Base-by-base conservation (phyloP, 495 filamentous ascomycete genomes). In the Aspergillus indologenus region DNA sequence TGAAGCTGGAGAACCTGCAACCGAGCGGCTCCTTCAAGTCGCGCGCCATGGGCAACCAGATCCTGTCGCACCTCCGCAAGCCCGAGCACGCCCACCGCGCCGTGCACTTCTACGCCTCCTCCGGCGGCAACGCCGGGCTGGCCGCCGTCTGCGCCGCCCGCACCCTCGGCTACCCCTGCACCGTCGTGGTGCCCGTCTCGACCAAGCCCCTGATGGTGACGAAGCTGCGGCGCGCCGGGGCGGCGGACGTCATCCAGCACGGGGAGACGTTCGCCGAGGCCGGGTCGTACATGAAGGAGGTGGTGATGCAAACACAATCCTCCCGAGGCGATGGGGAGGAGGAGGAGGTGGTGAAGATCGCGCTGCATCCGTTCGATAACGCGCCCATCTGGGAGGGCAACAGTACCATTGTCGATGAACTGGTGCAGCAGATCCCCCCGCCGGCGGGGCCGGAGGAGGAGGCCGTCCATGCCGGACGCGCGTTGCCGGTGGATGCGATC, bases 21-120 rank as follows among this genome's bases (percentile, higher is more conserved):
- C 93, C 94, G 5, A 88, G 89, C 5, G 92, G 91, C 47, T 95
- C 91, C 11, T 98, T 97, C 86, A 98, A 97, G 73, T 96, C 92
- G 29, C 87, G 85, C 67, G 93, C 90, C 18, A 85, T 97, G 61
- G 93, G 92, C 61, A 84, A 90, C 71, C 82, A 92, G 67, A 86
- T 93, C 74, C 82, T 87, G 46, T 78, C 75, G 15, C 73, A 83
- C 58, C 77, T 87, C 58, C 66, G 73, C 60, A 70, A 77, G 31
- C 74, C 74, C 17, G 73, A 73, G 50, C 65, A 71, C 53, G 47
- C 59, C 47, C 69, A 68, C 54, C 63, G 66, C 19, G 61, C 68
- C 20, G 73, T 86, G 5, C 91, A 93, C 72, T 96, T 97, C 84
- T 96, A 90, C 79, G 90, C 83, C 73, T 90, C 87, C 50, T 88